These are phyloP conservation scores for Fragaria ananassa DNA, from an alignment of 306 rosid species.

Conservation along the genomic window DNA sequence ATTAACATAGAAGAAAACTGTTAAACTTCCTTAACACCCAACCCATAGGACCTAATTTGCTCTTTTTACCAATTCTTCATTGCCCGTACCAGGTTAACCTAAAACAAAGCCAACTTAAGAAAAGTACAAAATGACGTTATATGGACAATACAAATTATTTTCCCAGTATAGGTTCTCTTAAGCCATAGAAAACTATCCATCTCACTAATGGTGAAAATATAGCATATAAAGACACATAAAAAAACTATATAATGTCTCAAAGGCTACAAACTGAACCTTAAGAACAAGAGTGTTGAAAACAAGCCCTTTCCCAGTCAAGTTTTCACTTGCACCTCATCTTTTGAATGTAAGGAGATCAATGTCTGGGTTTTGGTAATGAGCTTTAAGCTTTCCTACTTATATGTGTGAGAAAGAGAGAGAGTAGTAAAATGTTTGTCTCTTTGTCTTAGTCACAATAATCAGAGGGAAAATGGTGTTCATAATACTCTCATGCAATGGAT, in stretches of 20 bases:
- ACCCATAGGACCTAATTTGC: not conserved
- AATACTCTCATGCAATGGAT: not conserved
- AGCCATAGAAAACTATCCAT: not conserved
- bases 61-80: not conserved
- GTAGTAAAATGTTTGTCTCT: no score
- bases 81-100: not conserved
- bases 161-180: not conserved
- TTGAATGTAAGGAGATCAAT: not conserved
- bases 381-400: not conserved
- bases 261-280: constrained; percentile 2
- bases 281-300: not conserved
- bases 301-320: not conserved
- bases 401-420: no score
- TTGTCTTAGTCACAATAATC: not conserved
- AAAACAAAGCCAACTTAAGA: not conserved
- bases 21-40: not conserved
- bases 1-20: not conserved
- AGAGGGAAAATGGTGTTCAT: not conserved
- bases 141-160: not conserved
- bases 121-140: not conserved
- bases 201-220: not conserved
- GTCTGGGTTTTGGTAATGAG: not conserved
- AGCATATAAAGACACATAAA: not conserved
- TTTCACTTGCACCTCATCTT: not conserved
- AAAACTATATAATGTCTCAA: not conserved